Percentiles rank a stretch among this genome's conserved stretches.
Conservation (phyloP, 192 early-diverging fungal genomes). For the Lobosporangium transversale region DNA sequence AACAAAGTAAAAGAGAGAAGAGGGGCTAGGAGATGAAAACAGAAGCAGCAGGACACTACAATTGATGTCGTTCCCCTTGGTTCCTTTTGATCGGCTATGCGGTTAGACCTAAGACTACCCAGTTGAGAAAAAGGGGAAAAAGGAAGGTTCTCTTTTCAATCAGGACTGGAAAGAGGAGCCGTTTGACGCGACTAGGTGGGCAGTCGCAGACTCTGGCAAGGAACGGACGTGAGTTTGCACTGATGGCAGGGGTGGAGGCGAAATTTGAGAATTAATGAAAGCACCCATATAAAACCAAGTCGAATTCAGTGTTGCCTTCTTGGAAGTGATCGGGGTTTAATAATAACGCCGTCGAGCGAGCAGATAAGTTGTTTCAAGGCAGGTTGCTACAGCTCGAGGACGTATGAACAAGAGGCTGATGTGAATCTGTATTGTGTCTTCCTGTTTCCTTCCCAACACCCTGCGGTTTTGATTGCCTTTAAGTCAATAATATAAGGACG, state of each 20-base stretch:
- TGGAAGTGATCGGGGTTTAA: too few relatives aligned
- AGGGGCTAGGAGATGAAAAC: neutral
- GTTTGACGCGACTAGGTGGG: neutral
- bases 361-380: too few relatives aligned
- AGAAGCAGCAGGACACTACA: neutral
- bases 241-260: constrained; percentile 7
- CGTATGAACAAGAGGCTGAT: too few relatives aligned
- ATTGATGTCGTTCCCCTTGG: constrained; percentile 7
- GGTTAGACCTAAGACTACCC: neutral
- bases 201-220: constrained; percentile 9
- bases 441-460: too few relatives aligned
- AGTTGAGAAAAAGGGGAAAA: neutral
- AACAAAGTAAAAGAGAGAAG: constrained; percentile 2
- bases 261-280: constrained; percentile 1
- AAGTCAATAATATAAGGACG: too few relatives aligned
- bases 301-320: neutral
- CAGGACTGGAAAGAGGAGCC: constrained; percentile 1
- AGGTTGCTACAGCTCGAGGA: too few relatives aligned
- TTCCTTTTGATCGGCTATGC: constrained; percentile 2
- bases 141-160: neutral
- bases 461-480: too few relatives aligned
- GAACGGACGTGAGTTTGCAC: constrained; percentile 3
- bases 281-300: constrained; percentile 21
- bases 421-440: too few relatives aligned
- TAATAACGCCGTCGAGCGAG: too few relatives aligned